Conservation (phyloP, 2,329 filamentous ascomycete species). For the Fusarium fujikuroi region DNA sequence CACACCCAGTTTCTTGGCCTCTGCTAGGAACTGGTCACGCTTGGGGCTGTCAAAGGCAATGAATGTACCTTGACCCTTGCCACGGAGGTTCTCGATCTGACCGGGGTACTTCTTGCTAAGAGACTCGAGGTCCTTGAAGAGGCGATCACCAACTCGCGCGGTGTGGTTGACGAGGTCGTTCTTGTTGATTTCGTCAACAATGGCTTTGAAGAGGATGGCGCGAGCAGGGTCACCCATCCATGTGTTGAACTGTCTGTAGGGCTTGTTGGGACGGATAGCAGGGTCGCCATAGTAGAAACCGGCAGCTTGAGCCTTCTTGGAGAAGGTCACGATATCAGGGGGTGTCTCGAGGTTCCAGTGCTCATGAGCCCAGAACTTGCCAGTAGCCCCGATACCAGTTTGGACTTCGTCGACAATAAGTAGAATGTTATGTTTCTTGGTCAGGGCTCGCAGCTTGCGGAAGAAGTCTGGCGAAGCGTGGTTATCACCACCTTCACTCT, state of each 20-base stretch:
- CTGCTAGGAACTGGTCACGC: conserved; percentile 81
- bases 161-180: conserved; percentile 84
- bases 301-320: conserved; percentile 93
- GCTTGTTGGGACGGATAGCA: conserved; percentile 85
- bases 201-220: conserved; percentile 85
- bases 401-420: conserved; percentile 96
- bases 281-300: conserved; percentile 91
- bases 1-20: conserved; percentile 82
- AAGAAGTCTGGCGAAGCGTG: conserved; percentile 91
- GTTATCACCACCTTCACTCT: conserved; percentile 95
- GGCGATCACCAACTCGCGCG: conserved; percentile 79
- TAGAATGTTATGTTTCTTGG: conserved; percentile 79
- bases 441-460: conserved; percentile 82
- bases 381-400: conserved; percentile 91
- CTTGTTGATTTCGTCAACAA: conserved; percentile 82
- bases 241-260: conserved; percentile 96
- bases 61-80: conserved; percentile 89
- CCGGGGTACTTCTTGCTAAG: conserved; percentile 77
- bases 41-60: conserved; percentile 89
- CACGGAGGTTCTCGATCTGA: conserved; percentile 84
- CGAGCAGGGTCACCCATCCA: conserved; percentile 95
- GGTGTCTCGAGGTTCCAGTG: conserved; percentile 86
- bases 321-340: conserved; percentile 94
- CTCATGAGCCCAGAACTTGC: conserved; percentile 96
- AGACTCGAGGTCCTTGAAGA: conserved; percentile 75